Base-by-base conservation (phyloP, 192 early-diverging fungal species). In the Mycoemilia scoparia region DNA sequence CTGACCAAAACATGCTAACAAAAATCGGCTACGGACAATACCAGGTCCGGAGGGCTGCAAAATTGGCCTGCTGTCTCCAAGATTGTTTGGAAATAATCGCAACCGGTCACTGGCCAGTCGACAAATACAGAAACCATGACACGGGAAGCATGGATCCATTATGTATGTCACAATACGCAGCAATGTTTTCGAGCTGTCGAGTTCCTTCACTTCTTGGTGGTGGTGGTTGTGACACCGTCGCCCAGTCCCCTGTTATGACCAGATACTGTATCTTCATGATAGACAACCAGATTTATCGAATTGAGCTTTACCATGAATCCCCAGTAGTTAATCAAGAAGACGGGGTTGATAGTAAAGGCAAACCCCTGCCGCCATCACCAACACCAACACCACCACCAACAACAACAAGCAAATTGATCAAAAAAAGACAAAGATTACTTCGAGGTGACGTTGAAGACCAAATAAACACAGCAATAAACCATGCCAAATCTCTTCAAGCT, bases 161-260 rank as follows among this genome's bases (percentile, higher is more conserved):
- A 21, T 84, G 83, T 46, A 88, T 92, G 85, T 43, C 76, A 50
- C 88, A 92, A 55, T 92, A 88, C 51, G 60, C 64, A 16, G 48
- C 72, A 22, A 36, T 79, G 5, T 80, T 84, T 48, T 82, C 80
- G 4, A 61, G 78, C 32, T 84, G 82, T 3, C 71, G 88, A 25
- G 74, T 88, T 19, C 88, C 88, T 9, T 66, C 72, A 35, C 61
- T 60, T 25, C n/a, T n/a, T n/a, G n/a, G n/a, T n/a, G n/a, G n/a
- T n/a, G n/a, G n/a, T n/a, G 70, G 63, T 30, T 78, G 80, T 34
- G 88, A 92, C 48, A 57, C 66, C 24, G 51, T 82, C 3, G 60
- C 64, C 7, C 54, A 57, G 30, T 39, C 38, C 36, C 62, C 72
- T 36, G 32, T 54, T 0, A 78, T 92, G 41, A n/a, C n/a, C n/a